Evolutionary conservation across 2,329 filamentous ascomycete genomes (phyloP), one percentile per base, ranked within the genome.

Genomic region (Pseudogymnoascus sp.): DNA sequence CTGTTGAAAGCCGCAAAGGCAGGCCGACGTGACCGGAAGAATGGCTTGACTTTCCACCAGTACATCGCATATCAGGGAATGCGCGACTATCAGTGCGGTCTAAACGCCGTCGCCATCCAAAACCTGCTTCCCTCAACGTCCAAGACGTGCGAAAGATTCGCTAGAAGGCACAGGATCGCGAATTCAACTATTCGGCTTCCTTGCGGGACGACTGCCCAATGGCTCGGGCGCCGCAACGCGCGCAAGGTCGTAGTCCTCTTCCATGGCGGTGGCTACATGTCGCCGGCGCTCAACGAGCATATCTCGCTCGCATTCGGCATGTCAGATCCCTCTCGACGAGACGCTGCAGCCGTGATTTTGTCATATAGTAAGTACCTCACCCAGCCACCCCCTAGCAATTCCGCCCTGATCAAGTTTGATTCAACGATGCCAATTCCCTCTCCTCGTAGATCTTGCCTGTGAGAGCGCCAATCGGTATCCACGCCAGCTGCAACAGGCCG

Each of bases 191-290:
- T 39, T 39, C 37, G 6, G 37, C 37, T 39, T 39, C 37, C 37
- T 18, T 39, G 37, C 37, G 78, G 78, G 7, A 70, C 74, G 14
- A 73, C 74, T 61, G 74, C 77, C 0, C 75, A 78, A 64, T 80
- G 78, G 78, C 67, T 81, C 4, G 78, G 79, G 5, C 63, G 67
- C 25, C 70, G 68, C 50, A 65, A 64, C 11, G 69, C 74, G 0
- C 69, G 74, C 41, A 77, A 77, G 39, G 62, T 77, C 2, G 67
- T 80, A 7, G 65, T 80, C 1, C 79, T 77, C 65, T 76, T 77
- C 59, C 78, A 80, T 64, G 78, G 80, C 14, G 83, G 83, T 47
- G 83, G 83, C 5, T 86, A 82, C 66, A 76, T 76, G 2, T 62
- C 82, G 7, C 75, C 81, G 2, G 76, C 75, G 7, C 71, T 70